Conservation (phyloP, 139 green algal species). For the Zygnema cylindricum region DNA sequence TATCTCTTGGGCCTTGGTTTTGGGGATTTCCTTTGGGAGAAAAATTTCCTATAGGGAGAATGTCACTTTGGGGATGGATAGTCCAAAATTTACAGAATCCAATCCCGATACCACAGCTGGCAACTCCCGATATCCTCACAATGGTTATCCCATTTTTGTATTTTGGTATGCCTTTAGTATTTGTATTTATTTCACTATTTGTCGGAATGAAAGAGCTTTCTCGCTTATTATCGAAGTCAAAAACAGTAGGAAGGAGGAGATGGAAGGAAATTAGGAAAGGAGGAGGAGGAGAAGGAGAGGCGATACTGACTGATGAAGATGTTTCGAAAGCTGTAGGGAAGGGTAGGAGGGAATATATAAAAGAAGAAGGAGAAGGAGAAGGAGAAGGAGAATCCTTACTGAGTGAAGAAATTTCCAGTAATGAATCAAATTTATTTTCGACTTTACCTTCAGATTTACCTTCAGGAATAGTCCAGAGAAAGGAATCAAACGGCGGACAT, state of each 20-base stretch:
- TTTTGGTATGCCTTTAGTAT: constrained; percentile 10
- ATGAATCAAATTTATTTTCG: no score
- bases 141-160: constrained; percentile 11
- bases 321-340: no score
- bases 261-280: no score
- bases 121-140: constrained; percentile 15
- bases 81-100: neutral
- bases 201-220: neutral
- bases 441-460: no score
- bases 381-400: no score
- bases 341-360: no score
- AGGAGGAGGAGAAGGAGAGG: neutral
- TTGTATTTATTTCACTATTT: neutral
- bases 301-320: neutral
- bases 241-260: neutral
- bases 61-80: constrained; percentile 26
- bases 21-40: constrained; percentile 15
- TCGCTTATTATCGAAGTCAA: neutral
- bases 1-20: neutral
- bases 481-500: no score
- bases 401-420: no score
- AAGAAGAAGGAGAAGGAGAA: no score
- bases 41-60: neutral
- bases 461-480: no score
- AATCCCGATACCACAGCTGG: neutral